These are phyloP conservation scores for Candida oleophila DNA, from an alignment of 805 yeast genomes.

Conservation along the genomic window DNA sequence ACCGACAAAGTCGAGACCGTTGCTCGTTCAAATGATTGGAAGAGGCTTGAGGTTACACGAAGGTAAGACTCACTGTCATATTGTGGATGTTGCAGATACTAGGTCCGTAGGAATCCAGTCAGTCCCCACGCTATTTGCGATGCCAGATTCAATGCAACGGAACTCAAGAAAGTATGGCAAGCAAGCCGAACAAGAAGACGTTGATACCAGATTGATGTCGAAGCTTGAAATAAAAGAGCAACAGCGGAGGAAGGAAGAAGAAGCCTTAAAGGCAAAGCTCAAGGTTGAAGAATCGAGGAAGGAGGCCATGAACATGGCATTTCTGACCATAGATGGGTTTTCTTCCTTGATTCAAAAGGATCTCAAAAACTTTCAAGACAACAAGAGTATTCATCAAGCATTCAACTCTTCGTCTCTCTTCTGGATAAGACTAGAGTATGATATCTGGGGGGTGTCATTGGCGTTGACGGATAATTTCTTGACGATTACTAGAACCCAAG, in stretches of 20 bases:
- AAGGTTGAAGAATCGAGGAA: slow-evolving; percentile 24
- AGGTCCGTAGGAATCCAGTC: slow-evolving; percentile 53
- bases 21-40: slow-evolving; percentile 86
- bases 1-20: slow-evolving; percentile 73
- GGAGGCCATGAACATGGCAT: slow-evolving; percentile 21
- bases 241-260: slow-evolving; percentile 4
- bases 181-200: slow-evolving; percentile 5
- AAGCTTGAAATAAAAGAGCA: slow-evolving; percentile 1
- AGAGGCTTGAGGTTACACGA: slow-evolving; percentile 72
- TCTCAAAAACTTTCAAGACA: slow-evolving; percentile 9
- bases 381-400: slow-evolving; percentile 11
- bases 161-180: slow-evolving; percentile 15
- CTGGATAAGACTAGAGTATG: slow-evolving; percentile 34
- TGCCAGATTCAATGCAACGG: slow-evolving; percentile 16
- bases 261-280: slow-evolving; percentile 26
- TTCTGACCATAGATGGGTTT: slow-evolving; percentile 41
- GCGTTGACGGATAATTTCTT: slow-evolving; percentile 8
- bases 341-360: slow-evolving; percentile 19
- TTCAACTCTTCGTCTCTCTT: slow-evolving; percentile 12
- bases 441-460: slow-evolving; percentile 26
- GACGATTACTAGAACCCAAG: slow-evolving; percentile 1
- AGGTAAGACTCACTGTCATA: slow-evolving; percentile 64
- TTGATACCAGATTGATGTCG: not conserved
- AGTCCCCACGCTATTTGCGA: slow-evolving; percentile 47
- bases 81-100: slow-evolving; percentile 76